These are phyloP conservation scores for Viridothelium virens DNA, from an alignment of 495 filamentous ascomycete species.

Conservation along the genomic window DNA sequence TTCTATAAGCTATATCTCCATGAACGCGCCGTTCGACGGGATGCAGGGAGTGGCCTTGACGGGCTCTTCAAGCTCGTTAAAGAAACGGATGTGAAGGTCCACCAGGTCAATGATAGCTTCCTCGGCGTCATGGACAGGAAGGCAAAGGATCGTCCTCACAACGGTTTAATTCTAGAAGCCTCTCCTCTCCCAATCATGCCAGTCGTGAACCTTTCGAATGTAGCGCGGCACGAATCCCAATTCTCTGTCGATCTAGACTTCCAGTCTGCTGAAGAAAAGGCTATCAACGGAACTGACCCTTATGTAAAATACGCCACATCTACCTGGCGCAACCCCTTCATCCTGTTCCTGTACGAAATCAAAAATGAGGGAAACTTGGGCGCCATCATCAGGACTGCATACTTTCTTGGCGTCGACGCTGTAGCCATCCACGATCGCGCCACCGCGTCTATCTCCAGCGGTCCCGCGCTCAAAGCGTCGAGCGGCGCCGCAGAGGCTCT, in stretches of 20 bases:
- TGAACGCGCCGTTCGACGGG: conserved; percentile 35
- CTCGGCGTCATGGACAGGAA: conserved; percentile 71
- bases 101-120: conserved; percentile 46
- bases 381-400: conserved; percentile 74
- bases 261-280: conserved; percentile 65
- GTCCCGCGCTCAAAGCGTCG: conserved; percentile 76
- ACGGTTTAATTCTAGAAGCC: conserved; percentile 80
- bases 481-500: conserved; percentile 77
- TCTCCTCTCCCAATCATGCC: conserved; percentile 73
- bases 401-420: conserved; percentile 77
- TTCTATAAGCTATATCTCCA: conserved; percentile 82
- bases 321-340: conserved; percentile 58
- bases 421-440: conserved; percentile 31
- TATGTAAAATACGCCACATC: conserved; percentile 28
- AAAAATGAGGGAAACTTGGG: conserved; percentile 83
- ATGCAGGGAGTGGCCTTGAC: conserved; percentile 32
- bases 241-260: conserved; percentile 47
- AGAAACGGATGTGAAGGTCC: conserved; percentile 46
- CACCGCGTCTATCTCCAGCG: conserved; percentile 63
- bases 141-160: conserved; percentile 76
- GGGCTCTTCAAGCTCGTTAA: conserved; percentile 52
- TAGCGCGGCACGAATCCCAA: conserved; percentile 28
- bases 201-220: conserved; percentile 49
- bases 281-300: conserved; percentile 56
- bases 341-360: conserved; percentile 77